Percentiles rank a stretch among this genome's conserved stretches.
Conservation (phyloP, 164 flowering plant species). For the Dillenia suffruticosa region DNA sequence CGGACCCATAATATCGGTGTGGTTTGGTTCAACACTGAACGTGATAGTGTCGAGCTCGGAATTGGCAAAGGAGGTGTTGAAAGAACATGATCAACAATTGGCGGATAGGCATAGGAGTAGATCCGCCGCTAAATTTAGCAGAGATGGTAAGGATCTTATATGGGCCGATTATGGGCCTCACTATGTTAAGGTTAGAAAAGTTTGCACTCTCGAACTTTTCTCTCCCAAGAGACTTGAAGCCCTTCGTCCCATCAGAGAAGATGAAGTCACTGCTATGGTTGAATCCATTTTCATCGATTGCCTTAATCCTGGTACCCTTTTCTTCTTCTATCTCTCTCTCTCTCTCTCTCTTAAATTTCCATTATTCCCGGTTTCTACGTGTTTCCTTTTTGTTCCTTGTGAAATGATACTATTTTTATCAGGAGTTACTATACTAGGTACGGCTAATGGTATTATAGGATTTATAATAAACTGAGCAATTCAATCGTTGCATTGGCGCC, state of each 20-base stretch:
- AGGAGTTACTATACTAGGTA: no score
- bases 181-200: constrained; percentile 57
- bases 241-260: constrained; percentile 57
- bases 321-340: neutral
- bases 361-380: no score
- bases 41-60: constrained; percentile 37
- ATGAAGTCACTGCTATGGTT: constrained; percentile 65
- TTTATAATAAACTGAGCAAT: no score
- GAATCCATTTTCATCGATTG: constrained; percentile 40
- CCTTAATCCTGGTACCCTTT: constrained; percentile 31
- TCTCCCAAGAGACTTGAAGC: constrained; percentile 46
- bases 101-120: constrained; percentile 42
- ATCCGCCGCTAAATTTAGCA: constrained; percentile 39
- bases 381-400: no score
- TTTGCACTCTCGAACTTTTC: constrained; percentile 52
- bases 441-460: no score
- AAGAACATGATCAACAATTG: constrained; percentile 51
- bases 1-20: constrained; percentile 52
- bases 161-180: constrained; percentile 72
- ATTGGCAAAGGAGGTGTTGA: constrained; percentile 46
- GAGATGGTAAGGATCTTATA: constrained; percentile 47
- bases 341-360: no score
- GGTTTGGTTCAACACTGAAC: constrained; percentile 46
- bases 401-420: no score
- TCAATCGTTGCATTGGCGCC: no score